Percentiles rank a stretch among this genome's conserved stretches.
These are phyloP conservation scores for Exserohilum rostratum DNA, from an alignment of 2,329 filamentous ascomycete genomes.

Conservation along the genomic window DNA sequence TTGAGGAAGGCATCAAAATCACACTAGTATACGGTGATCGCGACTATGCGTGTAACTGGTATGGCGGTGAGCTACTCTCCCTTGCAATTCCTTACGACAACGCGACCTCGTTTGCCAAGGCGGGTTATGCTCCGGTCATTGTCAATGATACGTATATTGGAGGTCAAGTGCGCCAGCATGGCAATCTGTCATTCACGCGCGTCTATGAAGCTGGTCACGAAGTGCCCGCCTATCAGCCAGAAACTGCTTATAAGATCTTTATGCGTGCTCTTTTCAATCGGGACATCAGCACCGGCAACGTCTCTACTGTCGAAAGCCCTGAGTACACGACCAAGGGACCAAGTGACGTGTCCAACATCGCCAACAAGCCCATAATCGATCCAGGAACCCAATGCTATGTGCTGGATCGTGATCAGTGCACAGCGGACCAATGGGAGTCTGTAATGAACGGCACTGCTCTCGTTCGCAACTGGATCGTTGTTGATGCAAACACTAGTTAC, in stretches of 20 bases:
- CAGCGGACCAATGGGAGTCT: conserved; percentile 37
- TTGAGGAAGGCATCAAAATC: conserved; percentile 54
- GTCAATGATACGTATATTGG: conserved; percentile 72
- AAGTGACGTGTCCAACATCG: conserved; percentile 52
- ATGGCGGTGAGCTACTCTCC: conserved; percentile 77
- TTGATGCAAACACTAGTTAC: conserved; percentile 40
- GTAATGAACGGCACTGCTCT: conserved; percentile 42
- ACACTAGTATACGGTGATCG: conserved; percentile 41
- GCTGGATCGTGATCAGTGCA: conserved; percentile 37
- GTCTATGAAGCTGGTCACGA: conserved; percentile 62
- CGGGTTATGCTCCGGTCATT: conserved; percentile 75
- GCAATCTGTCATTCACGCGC: conserved; percentile 64
- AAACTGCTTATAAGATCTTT: conserved; percentile 61
- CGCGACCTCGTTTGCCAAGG: conserved; percentile 62
- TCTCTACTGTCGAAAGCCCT: conserved; percentile 49
- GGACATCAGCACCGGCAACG: conserved; percentile 61
- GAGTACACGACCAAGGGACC: conserved; percentile 46
- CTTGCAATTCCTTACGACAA: conserved; percentile 61
- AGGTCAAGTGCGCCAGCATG: conserved; percentile 76
- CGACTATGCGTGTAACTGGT: conserved; percentile 63
- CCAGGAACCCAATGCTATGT: conserved; percentile 48
- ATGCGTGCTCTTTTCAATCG: conserved; percentile 58
- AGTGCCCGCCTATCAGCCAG: conserved; percentile 54
- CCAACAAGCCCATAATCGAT: conserved; percentile 51
- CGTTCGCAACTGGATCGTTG: conserved; percentile 44